These are phyloP conservation scores for Eucalyptus pauciflora DNA, from an alignment of 345 rosid species.

Conservation along the genomic window DNA sequence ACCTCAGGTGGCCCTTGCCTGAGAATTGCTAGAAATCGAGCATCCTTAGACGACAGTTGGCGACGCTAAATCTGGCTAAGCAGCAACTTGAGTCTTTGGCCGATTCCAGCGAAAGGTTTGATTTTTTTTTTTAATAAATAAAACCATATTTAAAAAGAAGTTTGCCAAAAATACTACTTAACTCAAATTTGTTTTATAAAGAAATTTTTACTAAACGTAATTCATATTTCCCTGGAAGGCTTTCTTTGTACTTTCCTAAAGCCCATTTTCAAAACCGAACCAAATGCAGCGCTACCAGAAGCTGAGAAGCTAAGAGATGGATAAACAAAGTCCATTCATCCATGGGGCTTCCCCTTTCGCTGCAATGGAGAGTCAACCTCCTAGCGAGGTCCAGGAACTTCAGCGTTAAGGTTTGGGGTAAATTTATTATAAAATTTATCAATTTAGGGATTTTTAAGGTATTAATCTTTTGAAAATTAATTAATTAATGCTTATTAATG, in stretches of 20 bases:
- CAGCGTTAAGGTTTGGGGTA: background rate
- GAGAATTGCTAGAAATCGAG: rapidly evolving
- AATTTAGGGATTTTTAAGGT: too few relatives aligned
- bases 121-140: too few relatives aligned
- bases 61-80: rapidly evolving
- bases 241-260: rapidly evolving
- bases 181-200: background rate
- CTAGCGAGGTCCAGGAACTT: background rate
- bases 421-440: too few relatives aligned
- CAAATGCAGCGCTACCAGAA: rapidly evolving
- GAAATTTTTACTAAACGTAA: rapidly evolving
- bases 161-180: background rate
- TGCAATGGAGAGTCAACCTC: background rate
- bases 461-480: too few relatives aligned
- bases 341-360: background rate
- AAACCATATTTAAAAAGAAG: background rate
- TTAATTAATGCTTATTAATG: too few relatives aligned
- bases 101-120: rapidly evolving
- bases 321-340: background rate
- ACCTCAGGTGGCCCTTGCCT: background rate
- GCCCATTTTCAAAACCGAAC: too few relatives aligned
- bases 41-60: rapidly evolving
- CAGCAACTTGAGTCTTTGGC: rapidly evolving
- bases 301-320: background rate
- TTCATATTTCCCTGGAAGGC: rapidly evolving